These are phyloP conservation scores for Wickerhamomyces sydowiorum DNA, from an alignment of 805 yeast genomes.

Conservation along the genomic window DNA sequence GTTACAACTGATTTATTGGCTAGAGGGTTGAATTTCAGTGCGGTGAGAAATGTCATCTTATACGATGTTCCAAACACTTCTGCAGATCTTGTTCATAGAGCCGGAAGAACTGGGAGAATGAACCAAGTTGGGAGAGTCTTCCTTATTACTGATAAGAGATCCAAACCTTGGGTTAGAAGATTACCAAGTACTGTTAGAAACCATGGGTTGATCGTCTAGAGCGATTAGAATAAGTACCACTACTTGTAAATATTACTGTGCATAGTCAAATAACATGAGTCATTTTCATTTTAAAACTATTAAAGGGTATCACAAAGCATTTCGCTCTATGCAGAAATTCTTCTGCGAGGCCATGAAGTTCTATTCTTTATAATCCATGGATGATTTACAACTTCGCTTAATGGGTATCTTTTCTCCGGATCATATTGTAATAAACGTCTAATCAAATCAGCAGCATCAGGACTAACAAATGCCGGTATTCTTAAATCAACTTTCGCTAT, in stretches of 20 bases:
- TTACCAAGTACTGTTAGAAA: conserved; percentile 59
- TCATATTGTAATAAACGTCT: conserved; percentile 54
- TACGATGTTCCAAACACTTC: conserved; percentile 84
- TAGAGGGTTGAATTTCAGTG: conserved; percentile 82
- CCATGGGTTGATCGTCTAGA: conserved; percentile 2
- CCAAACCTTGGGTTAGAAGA: conserved; percentile 79
- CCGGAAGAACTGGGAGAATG: conserved; percentile 94
- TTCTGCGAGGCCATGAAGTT: conserved; percentile 47
- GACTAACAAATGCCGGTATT: conserved; percentile 64
- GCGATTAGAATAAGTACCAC: not conserved
- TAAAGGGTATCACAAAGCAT: too few relatives aligned
- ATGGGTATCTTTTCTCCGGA: conserved; percentile 58
- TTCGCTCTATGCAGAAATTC: conserved; percentile 4
- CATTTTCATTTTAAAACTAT: not conserved
- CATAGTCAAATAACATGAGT: not conserved
- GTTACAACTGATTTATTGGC: conserved; percentile 88
- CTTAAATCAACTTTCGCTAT: conserved; percentile 72
- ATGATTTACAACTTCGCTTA: conserved; percentile 61
- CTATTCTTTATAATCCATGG: conserved; percentile 78
- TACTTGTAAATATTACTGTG: not conserved
- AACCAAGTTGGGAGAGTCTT: conserved; percentile 85
- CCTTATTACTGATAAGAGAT: conserved; percentile 60
- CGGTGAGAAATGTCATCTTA: conserved; percentile 73
- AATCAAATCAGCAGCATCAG: conserved; percentile 76
- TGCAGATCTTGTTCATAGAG: conserved; percentile 82